Evolutionary conservation across 805 yeast genomes (phyloP), one percentile per base, ranked within the genome.

Genomic region (Candida ortonii): DNA sequence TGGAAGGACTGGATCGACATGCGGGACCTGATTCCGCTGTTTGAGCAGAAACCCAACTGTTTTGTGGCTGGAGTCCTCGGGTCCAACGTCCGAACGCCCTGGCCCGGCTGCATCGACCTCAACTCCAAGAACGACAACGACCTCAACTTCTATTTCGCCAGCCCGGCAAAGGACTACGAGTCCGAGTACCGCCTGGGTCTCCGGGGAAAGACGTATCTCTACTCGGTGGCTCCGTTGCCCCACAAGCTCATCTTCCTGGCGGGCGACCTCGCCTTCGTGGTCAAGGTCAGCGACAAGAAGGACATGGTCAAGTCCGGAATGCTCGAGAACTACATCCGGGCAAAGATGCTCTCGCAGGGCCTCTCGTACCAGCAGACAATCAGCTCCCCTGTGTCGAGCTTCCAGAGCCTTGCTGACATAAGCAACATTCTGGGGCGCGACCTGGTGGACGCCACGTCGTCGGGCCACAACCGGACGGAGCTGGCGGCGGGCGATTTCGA

Each of bases 1-100:
- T 75, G 80, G 80, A 63, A 62, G 37, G 80, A 75, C 49, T 74
- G 78, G 71, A 63, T 65, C 4, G 78, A 73, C 38, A 57, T 73
- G 57, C 61, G 67, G 6, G 56, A 59, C 16, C 53, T 71, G 41
- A 57, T 63, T 30, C 67, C 67, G 0, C 38, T 65, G 19, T 34
- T 64, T 5, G 53, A 50, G 22, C 68, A 65, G 40, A 64, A 59
- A 33, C 71, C 73, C 25, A 60, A 52, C 33, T 71, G 77, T 50
- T 57, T 59, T 28, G 52, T 70, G 32, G 63, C 71, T 14, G 73
- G 73, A 40, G 67, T 70, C 2, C 39, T 64, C 10, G 70, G 69
- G 28, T 55, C 68, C 11, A 59, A 59, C 5, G 48, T 60, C 1
- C 52, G 70, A 50, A 61, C 62, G n/a, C 59, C 62, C 14, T 65